Conservation (phyloP, 1,284 basidiomycete species). For the Apiotrichum laibachii region DNA sequence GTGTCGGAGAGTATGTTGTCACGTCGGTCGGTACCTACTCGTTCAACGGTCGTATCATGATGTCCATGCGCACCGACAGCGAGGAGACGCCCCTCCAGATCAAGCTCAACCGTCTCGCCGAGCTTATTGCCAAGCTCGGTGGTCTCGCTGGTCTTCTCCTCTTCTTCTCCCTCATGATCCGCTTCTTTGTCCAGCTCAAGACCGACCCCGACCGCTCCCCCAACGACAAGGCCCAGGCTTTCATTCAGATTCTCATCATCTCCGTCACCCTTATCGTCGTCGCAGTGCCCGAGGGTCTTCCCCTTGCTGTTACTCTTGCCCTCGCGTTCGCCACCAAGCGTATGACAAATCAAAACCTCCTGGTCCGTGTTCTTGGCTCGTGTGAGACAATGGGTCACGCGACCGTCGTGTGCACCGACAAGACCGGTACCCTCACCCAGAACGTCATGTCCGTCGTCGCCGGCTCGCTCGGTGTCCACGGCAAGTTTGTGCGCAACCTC, state of each 20-base stretch:
- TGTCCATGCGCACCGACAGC: slow-evolving; percentile 55
- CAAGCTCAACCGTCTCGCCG: slow-evolving; percentile 89
- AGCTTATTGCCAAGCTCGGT: slow-evolving; percentile 89
- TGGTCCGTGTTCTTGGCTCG: slow-evolving; percentile 90
- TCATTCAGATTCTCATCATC: slow-evolving; percentile 44
- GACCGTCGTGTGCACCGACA: slow-evolving; percentile 93
- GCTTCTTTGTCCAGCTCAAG: slow-evolving; percentile 85
- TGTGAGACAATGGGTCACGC: slow-evolving; percentile 99
- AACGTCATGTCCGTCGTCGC: slow-evolving; percentile 96
- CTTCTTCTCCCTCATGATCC: slow-evolving; percentile 83
- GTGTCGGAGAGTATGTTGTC: slow-evolving; percentile 88
- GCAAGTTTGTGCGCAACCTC: slow-evolving; percentile 83
- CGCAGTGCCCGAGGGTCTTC: slow-evolving; percentile 94
- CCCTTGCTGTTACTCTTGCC: slow-evolving; percentile 92
- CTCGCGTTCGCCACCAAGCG: slow-evolving; percentile 95
- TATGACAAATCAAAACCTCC: slow-evolving; percentile 90
- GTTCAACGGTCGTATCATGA: slow-evolving; percentile 95
- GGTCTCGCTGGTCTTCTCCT: slow-evolving; percentile 76
- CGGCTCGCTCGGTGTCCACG: slow-evolving; percentile 86
- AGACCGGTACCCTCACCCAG: slow-evolving; percentile 82
- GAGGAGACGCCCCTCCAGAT: slow-evolving; percentile 79
- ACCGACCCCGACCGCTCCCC: slow-evolving; percentile 60
- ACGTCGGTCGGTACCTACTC: slow-evolving; percentile 86
- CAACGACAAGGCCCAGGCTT: slow-evolving; percentile 79
- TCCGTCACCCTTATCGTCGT: slow-evolving; percentile 92